Conservation (phyloP, 345 rosid genomes). For the Turnera subulata region DNA sequence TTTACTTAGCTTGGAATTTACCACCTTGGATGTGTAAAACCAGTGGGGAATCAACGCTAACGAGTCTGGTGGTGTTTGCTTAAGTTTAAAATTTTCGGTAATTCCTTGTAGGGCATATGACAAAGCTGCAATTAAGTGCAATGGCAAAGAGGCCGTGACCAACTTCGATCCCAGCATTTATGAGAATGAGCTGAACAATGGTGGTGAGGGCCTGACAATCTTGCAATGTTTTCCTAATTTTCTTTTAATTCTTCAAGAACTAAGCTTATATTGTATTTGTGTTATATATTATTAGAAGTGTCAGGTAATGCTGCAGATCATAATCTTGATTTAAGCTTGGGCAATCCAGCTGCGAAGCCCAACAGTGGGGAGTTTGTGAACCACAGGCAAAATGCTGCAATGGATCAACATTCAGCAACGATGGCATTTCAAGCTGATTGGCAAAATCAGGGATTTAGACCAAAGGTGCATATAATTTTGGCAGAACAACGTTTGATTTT, state of each 20-base stretch:
- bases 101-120: slow-evolving; percentile 55
- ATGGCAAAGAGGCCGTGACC: slow-evolving; percentile 94
- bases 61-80: not conserved
- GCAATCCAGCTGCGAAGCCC: slow-evolving; percentile 45
- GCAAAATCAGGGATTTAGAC: slow-evolving; percentile 33
- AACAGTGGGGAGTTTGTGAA: slow-evolving; percentile 16
- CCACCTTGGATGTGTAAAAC: too few species aligned
- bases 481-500: not conserved
- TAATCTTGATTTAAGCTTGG: slow-evolving; percentile 82
- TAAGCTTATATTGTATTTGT: not conserved
- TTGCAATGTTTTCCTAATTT: not conserved
- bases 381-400: slow-evolving; percentile 18
- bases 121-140: slow-evolving; percentile 87
- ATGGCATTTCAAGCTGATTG: slow-evolving; percentile 35
- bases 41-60: too few species aligned
- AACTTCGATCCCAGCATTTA: slow-evolving; percentile 86
- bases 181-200: slow-evolving; percentile 50
- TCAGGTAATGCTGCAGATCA: slow-evolving; percentile 49
- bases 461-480: slow-evolving; percentile 33
- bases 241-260: too few species aligned
- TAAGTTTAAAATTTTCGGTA: not conserved
- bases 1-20: too few species aligned
- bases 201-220: slow-evolving; percentile 27
- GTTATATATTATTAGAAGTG: slow-evolving; percentile 27
- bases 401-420: slow-evolving; percentile 26